Base-by-base conservation (phyloP, 2,329 filamentous ascomycete species). In the Sporothrix protearum region DNA sequence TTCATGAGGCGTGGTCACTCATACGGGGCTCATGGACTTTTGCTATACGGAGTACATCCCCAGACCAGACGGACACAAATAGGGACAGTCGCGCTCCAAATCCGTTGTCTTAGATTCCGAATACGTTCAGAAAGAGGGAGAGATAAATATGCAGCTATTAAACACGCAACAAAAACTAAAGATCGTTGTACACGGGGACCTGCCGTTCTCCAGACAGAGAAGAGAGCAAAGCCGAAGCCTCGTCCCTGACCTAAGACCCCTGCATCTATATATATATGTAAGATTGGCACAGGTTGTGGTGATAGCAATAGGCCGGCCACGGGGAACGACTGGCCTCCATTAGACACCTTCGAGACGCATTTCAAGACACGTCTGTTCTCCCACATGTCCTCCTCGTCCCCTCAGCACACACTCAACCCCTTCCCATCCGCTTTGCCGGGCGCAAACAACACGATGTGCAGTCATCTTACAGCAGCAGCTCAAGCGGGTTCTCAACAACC, bases 401-500 rank as follows among this genome's bases (percentile, higher is more conserved):
- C 22, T 66, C 36, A 39, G 2, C 9, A 19, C 28, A 4, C 5
- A 25, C n/a, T 4, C 42, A 4, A 19, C 16, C 42, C 49, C 19
- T n/a, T 25, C 14, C 10, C 39, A 25, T 10, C 22, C 39, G 14
- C 45, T 10, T 10, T 42, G 39, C 22, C 30, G 30, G n/a, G n/a
- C n/a, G 28, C 51, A 42, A 64, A n/a, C 33, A 30, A 28, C 22
- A 59, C n/a, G 7, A 59, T 19, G 22, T 1, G 9, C 28, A n/a
- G 9, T 59, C 66, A 14, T 25, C 25, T 86, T 91, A 99, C 83
- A 99, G 87, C 81, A 99, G 86, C 77, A 99, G 87, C 85, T 97
- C 92, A 77, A 99, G 87, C 76, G 96, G 96, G 88, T 97, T 97
- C 90, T 99, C 96, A 73, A 99, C 86, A 69, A 94, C 92, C 88